phyloP scores from a whole-genome alignment of 352 stramenopile species.

The Globisporangium orthogonon region DNA sequence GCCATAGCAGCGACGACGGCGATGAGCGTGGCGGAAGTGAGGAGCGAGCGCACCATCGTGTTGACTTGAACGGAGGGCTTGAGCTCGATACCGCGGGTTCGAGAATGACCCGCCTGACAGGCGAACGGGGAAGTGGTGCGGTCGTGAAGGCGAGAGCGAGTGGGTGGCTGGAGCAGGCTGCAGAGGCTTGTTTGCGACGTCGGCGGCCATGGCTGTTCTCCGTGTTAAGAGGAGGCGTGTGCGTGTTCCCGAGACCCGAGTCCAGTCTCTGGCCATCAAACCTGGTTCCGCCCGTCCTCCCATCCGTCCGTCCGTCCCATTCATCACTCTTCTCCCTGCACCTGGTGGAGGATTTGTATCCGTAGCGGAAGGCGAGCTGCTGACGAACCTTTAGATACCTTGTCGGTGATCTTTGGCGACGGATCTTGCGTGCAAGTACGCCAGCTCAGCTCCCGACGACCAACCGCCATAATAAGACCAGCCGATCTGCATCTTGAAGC shows the following conservation, averaged over 20 bases:
- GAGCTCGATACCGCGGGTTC: neutral
- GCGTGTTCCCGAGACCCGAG: neutral
- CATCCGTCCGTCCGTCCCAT: too few species aligned
- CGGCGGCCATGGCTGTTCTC: neutral
- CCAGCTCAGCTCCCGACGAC: too few species aligned
- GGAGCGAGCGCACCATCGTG: constrained; percentile 1
- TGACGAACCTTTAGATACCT: too few species aligned
- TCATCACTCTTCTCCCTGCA: too few species aligned
- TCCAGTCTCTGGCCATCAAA: neutral
- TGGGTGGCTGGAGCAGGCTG: neutral
- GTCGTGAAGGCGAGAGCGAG: neutral
- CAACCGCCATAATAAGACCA: too few species aligned
- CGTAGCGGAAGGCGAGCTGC: too few species aligned
- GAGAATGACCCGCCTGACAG: neutral
- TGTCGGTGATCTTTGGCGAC: too few species aligned
- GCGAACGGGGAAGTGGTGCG: neutral
- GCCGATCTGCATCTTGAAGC: too few species aligned
- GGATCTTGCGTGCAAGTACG: too few species aligned
- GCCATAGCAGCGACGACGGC: neutral
- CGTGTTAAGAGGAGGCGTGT: neutral
- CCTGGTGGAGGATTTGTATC: too few species aligned
- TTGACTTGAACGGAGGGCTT: neutral
- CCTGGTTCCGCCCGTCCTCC: neutral
- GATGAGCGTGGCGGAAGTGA: constrained; percentile 2
- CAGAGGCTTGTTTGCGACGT: neutral